Percentiles rank a stretch among this genome's conserved stretches.
Evolutionary conservation across 2,329 filamentous ascomycete genomes (phyloP).

Genomic region (Corynespora cassiicola): DNA sequence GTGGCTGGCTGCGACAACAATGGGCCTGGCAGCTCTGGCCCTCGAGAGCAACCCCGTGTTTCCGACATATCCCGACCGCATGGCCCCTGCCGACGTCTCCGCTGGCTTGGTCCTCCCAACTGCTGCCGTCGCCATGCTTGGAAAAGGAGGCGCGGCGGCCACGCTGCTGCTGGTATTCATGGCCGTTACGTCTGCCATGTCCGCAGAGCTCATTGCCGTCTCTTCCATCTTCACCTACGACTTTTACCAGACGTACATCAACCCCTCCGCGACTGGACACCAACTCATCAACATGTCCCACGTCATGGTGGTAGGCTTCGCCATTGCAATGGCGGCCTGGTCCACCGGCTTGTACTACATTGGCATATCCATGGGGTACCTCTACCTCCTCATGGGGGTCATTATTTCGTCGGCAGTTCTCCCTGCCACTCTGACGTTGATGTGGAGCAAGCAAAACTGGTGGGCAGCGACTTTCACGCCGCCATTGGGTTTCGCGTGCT

Average conservation of each 20-base stretch:
- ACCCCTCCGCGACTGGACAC: conserved; percentile 76
- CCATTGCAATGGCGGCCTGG: conserved; percentile 78
- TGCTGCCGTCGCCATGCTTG: conserved; percentile 82
- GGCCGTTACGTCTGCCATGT: conserved; percentile 86
- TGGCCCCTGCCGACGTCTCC: conserved; percentile 75
- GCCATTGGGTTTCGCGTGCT: conserved; percentile 70
- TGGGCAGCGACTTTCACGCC: conserved; percentile 75
- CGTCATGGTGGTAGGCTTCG: conserved; percentile 74
- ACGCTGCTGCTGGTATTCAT: conserved; percentile 86
- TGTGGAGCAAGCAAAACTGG: conserved; percentile 82
- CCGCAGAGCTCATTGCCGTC: conserved; percentile 84
- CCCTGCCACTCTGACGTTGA: conserved; percentile 78
- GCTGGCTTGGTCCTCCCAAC: conserved; percentile 86
- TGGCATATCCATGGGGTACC: conserved; percentile 83
- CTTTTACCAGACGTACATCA: conserved; percentile 85
- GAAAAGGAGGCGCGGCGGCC: conserved; percentile 78
- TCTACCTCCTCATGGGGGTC: conserved; percentile 90
- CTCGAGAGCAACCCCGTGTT: conserved; percentile 76
- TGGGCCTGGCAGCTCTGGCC: conserved; percentile 82
- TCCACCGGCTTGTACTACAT: conserved; percentile 71
- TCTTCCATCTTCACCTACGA: conserved; percentile 90
- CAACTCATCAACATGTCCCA: conserved; percentile 83
- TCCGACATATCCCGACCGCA: conserved; percentile 75
- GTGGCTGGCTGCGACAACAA: conserved; percentile 86
- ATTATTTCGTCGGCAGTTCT: conserved; percentile 87